These are phyloP conservation scores for Amaranthus hypochondriacus DNA, from an alignment of 148 eudicot genomes.

Conservation along the genomic window DNA sequence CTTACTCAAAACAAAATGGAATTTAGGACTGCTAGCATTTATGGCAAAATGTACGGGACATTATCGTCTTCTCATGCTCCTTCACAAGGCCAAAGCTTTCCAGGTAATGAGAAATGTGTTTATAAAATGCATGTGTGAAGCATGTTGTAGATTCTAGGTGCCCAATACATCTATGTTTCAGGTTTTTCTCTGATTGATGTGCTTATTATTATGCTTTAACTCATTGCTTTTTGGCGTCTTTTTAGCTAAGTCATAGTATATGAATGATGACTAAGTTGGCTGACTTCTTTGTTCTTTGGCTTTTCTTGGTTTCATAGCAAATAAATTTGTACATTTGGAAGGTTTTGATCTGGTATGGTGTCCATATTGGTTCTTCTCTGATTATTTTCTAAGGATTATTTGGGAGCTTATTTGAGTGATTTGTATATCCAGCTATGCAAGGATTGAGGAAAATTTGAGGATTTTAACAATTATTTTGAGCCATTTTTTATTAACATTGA, in stretches of 20 bases:
- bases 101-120: slow-evolving; percentile 35
- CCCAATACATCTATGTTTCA: background rate
- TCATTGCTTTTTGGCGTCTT: background rate
- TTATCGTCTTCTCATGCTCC: slow-evolving; percentile 29
- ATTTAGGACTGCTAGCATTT: slow-evolving; percentile 69
- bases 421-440: no score
- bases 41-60: slow-evolving; percentile 62
- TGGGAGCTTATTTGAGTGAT: no score
- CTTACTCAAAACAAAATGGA: slow-evolving; percentile 97
- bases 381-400: no score
- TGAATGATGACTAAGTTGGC: background rate
- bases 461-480: no score
- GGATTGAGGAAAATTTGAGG: no score
- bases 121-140: background rate
- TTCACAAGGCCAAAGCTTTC: slow-evolving; percentile 26
- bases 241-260: background rate
- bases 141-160: background rate
- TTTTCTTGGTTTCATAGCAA: background rate
- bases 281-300: background rate
- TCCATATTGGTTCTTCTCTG: background rate
- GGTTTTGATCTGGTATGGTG: no score
- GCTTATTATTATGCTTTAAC: background rate
- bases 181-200: background rate
- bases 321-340: background rate
- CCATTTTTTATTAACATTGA: no score